Percentiles rank a stretch among this genome's conserved stretches.
These are phyloP conservation scores for Malassezia globosa DNA, from an alignment of 1,284 basidiomycete species.

Conservation along the genomic window DNA sequence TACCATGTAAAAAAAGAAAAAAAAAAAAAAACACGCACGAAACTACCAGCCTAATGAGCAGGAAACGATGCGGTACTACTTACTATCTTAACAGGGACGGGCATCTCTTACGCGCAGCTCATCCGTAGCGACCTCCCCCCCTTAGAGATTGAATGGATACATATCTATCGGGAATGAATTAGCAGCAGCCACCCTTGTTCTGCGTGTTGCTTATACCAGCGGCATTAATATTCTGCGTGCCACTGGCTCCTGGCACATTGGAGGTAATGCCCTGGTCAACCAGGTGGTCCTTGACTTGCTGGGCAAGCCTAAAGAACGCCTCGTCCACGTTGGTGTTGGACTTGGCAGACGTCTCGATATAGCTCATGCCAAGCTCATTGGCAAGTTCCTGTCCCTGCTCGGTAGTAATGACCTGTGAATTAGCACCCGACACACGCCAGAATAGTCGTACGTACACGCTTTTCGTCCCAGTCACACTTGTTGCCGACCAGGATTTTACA, in stretches of 20 bases:
- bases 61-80: too few species aligned
- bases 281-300: slow-evolving; percentile 68
- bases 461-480: slow-evolving; percentile 98
- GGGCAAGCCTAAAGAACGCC: slow-evolving; percentile 91
- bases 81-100: too few species aligned
- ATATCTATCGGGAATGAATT: neutral
- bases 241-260: slow-evolving; percentile 9
- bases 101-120: too few species aligned
- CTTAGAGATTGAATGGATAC: too few species aligned
- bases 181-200: slow-evolving; percentile 17
- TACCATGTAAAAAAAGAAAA: too few species aligned
- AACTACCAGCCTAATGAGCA: too few species aligned
- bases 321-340: slow-evolving; percentile 96
- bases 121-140: too few species aligned
- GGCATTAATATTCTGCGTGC: slow-evolving; percentile 2
- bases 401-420: slow-evolving; percentile 59
- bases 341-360: slow-evolving; percentile 97
- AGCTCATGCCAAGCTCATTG: slow-evolving; percentile 77
- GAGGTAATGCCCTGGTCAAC: slow-evolving; percentile 56
- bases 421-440: too few species aligned
- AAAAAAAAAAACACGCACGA: too few species aligned
- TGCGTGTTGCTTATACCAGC: neutral
- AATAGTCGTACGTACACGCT: slow-evolving; percentile 52
- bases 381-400: slow-evolving; percentile 65
- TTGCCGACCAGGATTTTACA: slow-evolving; percentile 99